Base-by-base conservation (phyloP, 805 yeast species). In the Ogataea thermomethanolica region DNA sequence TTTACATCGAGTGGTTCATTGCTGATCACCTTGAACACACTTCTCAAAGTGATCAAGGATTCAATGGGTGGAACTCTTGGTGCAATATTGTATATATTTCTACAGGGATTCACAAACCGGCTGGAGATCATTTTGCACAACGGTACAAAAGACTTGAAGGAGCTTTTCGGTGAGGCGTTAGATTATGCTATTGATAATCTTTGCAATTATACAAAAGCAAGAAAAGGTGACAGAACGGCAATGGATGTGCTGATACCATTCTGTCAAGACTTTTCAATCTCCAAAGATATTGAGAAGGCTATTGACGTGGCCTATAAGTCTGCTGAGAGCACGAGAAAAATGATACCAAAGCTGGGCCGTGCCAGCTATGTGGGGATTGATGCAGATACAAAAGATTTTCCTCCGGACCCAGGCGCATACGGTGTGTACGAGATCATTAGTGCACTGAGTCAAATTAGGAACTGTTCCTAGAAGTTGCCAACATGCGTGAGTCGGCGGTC, bases 371-470 rank as follows among this genome's bases (percentile, higher is more conserved):
- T 65, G 33, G 69, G 67, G 13, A 55, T 58, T 9, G 48, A 54
- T 13, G 60, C 52, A 1, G 50, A 53, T 10, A 48, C 44, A 22
- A 45, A 32, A 2, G 64, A 53, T 23, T 60, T 62, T 37, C 66
- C 66, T 7, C 70, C 70, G 6, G 70, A 65, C 37, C 68, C 70
- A n/a, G 70, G 70, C 17, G 69, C 70, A 10, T 65, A 62, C 40
- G 70, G 67, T 22, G 58, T 64, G 14, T 63, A 64, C 43, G 67
- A 62, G 41, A 53, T 63, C 3, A 49, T 64, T 26, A 33, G 51
- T 25, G 65, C 65, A 8, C 50, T 62, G 9, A 21, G 21, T 17
- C 12, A 25, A 24, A 14, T 8, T 33, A 7, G 12, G 11, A 17
- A 8, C 5, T 3, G 5, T 17, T 17, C 5, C 20, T 17, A 17